Evolutionary conservation across 306 rosid genomes (phyloP), one percentile per base, ranked within the genome.

Genomic region (Citrullus amarus): DNA sequence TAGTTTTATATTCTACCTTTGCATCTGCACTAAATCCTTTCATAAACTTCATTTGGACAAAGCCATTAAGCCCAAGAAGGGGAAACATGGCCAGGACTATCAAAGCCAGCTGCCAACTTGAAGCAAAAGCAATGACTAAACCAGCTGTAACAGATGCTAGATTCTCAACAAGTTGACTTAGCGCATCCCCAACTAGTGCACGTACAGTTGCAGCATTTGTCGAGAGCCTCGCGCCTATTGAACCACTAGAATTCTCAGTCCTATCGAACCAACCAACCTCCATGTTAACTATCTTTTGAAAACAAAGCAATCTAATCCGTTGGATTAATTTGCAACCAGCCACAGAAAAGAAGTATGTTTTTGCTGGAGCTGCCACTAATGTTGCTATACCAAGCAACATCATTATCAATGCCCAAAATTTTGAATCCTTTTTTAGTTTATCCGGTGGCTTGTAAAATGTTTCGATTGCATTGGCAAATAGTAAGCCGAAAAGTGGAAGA

Each of bases 251-350:
- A 84, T 93, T 82, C 73, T 90, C 92, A 16, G 78, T 79, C 62
- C 87, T 80, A 44, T 93, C 97, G 62, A 91, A 93, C 97, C 97
- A 91, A 69, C 88, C 83, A 75, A 91, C 80, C 86, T 93, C 97
- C 93, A 89, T 89, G 81, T 87, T 83, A 83, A 89, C 83, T 69
- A 91, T 85, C 80, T 87, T 91, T 82, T 91, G 85, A 17, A 89
- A 93, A 71, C 92, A 89, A 86, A 86, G 86, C 77, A 80, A 77
- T 39, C 96, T 84, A 55, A 89, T 85, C 79, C 91, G 80, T 76
- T 80, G 86, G 46, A 89, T 89, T 78, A 90, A 82, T 82, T 81
- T 89, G 58, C 86, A 79, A 25, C 97, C 96, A 1, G 92, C 96
- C 59, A 93, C 91, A 6, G 87, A 79, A 75, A 93, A 91, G 50